Evolutionary conservation across 2,329 filamentous ascomycete genomes (phyloP).

Genomic region (Alternaria viburni): DNA sequence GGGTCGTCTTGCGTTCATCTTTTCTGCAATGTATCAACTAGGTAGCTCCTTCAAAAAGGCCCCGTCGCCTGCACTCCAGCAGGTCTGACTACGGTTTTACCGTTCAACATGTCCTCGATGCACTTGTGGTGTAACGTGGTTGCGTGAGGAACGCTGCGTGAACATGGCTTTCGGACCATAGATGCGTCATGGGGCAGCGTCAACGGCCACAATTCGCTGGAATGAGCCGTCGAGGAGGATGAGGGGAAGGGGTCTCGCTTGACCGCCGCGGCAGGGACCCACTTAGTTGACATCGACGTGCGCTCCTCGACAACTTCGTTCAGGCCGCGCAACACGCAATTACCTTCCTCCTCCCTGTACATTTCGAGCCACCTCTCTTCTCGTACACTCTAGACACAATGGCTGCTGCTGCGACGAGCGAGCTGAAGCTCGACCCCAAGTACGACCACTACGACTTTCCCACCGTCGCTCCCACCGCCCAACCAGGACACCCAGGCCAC

Average conservation of each 20-base stretch:
- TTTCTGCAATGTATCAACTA: conserved; percentile 43
- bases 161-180: neutral
- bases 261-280: conserved; percentile 23
- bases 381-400: conserved; percentile 26
- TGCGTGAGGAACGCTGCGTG: neutral
- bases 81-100: conserved; percentile 28
- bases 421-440: conserved; percentile 74
- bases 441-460: conserved; percentile 98
- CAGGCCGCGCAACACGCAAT: conserved; percentile 15
- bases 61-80: conserved; percentile 24
- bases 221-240: conserved; percentile 3
- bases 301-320: conserved; percentile 20
- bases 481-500: conserved; percentile 84
- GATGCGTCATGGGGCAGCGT: conserved; percentile 20
- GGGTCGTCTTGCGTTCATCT: conserved; percentile 24
- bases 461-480: conserved; percentile 71
- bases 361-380: conserved; percentile 8
- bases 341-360: conserved; percentile 1
- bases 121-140: neutral
- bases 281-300: conserved; percentile 34
- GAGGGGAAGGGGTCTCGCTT: conserved; percentile 23
- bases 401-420: conserved; percentile 34
- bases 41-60: conserved; percentile 36
- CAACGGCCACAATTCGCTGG: conserved; percentile 12
- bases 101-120: conserved; percentile 15